Evolutionary conservation across 192 early-diverging fungal genomes (phyloP).

Genomic region (Chytriomyces confervae): DNA sequence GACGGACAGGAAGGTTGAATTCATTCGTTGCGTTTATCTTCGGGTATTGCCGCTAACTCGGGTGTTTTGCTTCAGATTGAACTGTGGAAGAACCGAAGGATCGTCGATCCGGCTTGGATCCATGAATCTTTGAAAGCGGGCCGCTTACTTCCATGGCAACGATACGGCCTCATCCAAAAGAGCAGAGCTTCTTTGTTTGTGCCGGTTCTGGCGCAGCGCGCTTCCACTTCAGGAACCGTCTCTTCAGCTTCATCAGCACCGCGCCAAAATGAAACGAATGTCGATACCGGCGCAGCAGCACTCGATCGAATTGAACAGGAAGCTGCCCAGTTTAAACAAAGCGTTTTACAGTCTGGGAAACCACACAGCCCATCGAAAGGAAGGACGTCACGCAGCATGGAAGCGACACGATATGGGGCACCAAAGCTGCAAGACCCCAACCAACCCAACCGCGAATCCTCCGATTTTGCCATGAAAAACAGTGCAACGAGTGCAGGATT

Average conservation of each 20-base stretch:
- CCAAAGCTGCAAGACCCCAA: neutral
- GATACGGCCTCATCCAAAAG: slow-evolving; percentile 44
- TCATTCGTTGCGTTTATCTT: neutral
- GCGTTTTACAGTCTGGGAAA: neutral
- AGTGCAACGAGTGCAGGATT: slow-evolving; percentile 50
- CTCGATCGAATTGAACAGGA: slow-evolving; percentile 8
- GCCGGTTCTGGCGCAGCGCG: slow-evolving; percentile 9
- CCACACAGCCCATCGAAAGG: slow-evolving; percentile 1
- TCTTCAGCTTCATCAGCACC: no score
- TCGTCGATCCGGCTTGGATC: slow-evolving; percentile 70
- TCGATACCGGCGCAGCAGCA: neutral
- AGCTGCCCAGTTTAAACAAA: neutral
- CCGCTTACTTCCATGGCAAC: slow-evolving; percentile 70
- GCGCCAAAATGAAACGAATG: no score
- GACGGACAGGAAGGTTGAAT: slow-evolving; percentile 13
- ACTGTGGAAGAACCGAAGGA: slow-evolving; percentile 44
- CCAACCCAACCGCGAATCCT: slow-evolving; percentile 24
- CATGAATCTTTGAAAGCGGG: slow-evolving; percentile 67
- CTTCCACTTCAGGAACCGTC: neutral
- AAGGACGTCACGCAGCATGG: slow-evolving; percentile 5
- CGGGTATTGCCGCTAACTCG: slow-evolving; percentile 37
- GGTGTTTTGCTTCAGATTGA: slow-evolving; percentile 21
- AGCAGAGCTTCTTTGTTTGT: slow-evolving; percentile 2
- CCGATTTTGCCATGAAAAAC: slow-evolving; percentile 39
- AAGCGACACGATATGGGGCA: neutral